phyloP scores from a whole-genome alignment of 352 stramenopile species.

The Thalassiosira hispida region DNA sequence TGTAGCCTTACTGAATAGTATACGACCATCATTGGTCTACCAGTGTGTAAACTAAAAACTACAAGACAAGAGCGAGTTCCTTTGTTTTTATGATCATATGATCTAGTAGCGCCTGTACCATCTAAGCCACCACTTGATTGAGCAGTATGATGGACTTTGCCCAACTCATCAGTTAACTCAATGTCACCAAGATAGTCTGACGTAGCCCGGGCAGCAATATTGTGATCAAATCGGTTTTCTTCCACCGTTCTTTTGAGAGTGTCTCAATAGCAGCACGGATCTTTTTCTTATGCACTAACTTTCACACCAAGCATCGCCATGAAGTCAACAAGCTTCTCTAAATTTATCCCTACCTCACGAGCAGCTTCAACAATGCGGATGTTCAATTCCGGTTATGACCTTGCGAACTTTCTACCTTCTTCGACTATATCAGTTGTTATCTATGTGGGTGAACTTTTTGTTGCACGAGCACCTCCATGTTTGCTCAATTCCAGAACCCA shows the following conservation, averaged over 20 bases:
- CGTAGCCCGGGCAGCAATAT: neutral
- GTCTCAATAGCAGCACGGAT: neutral
- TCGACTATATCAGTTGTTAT: conserved; percentile 1
- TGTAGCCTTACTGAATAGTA: neutral
- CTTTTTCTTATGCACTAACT: conserved; percentile 1
- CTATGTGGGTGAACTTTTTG: neutral
- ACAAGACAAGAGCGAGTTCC: neutral
- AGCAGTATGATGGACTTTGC: neutral
- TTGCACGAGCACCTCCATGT: neutral
- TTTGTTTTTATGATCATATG: conserved; percentile 13
- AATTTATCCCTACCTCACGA: conserved; percentile 6
- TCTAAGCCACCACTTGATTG: neutral
- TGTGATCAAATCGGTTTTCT: neutral
- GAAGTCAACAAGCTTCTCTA: conserved; percentile 4
- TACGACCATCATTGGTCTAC: neutral
- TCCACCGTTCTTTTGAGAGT: neutral
- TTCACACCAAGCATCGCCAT: conserved; percentile 1
- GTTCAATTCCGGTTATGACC: conserved; percentile 3
- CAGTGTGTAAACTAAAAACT: conserved; percentile 1
- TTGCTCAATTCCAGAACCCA: neutral
- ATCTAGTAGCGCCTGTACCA: neutral
- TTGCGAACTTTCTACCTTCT: neutral
- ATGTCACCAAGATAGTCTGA: conserved; percentile 6
- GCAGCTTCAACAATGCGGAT: conserved; percentile 3
- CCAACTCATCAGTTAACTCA: neutral